Evolutionary conservation across 2,329 filamentous ascomycete species (phyloP), one percentile per base, ranked within the genome.

Genomic region (Plenodomus biglobosus): DNA sequence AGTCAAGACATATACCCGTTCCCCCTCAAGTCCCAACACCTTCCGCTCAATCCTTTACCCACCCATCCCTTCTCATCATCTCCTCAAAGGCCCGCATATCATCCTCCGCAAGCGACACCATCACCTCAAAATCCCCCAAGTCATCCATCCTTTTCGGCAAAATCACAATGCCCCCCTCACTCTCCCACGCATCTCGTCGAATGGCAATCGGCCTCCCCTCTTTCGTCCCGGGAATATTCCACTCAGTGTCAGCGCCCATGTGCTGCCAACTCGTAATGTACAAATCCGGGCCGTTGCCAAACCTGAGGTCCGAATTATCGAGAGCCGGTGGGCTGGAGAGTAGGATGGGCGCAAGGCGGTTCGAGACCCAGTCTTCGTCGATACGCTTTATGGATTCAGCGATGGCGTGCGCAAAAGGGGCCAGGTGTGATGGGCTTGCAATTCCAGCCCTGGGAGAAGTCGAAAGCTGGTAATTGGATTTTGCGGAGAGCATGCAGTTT

Each of bases 261-360:
- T 65, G 39, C 45, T 57, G 50, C 65, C 64, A 68, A 19, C 56
- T 63, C 1, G 64, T 64, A n/a, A 67, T 56, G 27, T 61, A 66
- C 3, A 67, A 24, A 30, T 67, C 62, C 1, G 62, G 59, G 1
- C 64, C 65, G 18, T 61, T 57, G 8, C 34, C 34, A 1, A 55
- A 53, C 1, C 43, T 38, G 32, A 56, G 43, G 11, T 48, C 40
- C 6, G 27, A 32, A 15, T 32, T 32, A 32, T 32, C 27, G 3
- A 32, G 27, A 3, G 1, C 52, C 45, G 2, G 47, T 38, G 20
- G 42, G 37, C 42, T 46, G n/a, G 30, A 20, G 11, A 39, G 44
- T 8, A 41, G 49, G 21, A 49, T 18, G 1, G 27, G 13, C 8
- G 27, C 8, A 8, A 60, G 18, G n/a, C 55, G 55, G 5, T 44